Base-by-base conservation (phyloP, 176 grass and related monocot species). In the Musa troglodytarum region DNA sequence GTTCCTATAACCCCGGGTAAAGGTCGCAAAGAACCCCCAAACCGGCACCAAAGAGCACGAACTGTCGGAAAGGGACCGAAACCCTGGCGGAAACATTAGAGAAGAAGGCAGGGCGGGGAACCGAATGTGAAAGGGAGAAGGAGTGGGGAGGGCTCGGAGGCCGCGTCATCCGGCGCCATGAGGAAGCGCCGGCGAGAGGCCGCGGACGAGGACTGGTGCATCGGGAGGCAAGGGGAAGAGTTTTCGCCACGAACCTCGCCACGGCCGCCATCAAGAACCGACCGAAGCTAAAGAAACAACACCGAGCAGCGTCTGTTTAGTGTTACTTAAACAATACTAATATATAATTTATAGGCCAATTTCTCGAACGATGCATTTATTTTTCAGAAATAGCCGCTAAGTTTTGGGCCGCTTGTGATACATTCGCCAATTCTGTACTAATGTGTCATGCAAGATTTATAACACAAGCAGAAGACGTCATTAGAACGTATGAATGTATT, bases 1-100 rank as follows among this genome's bases (percentile, higher is more conserved):
- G 81, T 80, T 91, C 50, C 88, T 86, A 62, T 91, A 80, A 49
- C 88, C 70, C 28, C 95, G 68, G 17, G 29, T 83, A 22, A 88
- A 83, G 11, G 74, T 72, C 0, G 82, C 10, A 52, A 85, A 16
- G 50, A 87, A 78, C 23, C 88, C 86, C 0, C 77, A 72, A 17
- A 82, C 86, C 62, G 81, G 84, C 68, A 79, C 71, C 56, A 54
- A 8, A 19, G 77, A 23, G 17, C 11, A 68, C 34, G 72, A 78
- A 53, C 56, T 82, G 25, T 83, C 76, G 8, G 82, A 63, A 49
- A 63, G 58, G 57, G 69, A 51, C 2, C 81, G 84, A 76, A 89
- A 81, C 22, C 76, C 78, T 63, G n/a, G 21, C 14, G 9, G 26
- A 71, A 17, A 68, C 10, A 63, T 84, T 63, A 78, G 52, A 50